Conservation (phyloP, 305 asterid species). For the Vinca major region DNA sequence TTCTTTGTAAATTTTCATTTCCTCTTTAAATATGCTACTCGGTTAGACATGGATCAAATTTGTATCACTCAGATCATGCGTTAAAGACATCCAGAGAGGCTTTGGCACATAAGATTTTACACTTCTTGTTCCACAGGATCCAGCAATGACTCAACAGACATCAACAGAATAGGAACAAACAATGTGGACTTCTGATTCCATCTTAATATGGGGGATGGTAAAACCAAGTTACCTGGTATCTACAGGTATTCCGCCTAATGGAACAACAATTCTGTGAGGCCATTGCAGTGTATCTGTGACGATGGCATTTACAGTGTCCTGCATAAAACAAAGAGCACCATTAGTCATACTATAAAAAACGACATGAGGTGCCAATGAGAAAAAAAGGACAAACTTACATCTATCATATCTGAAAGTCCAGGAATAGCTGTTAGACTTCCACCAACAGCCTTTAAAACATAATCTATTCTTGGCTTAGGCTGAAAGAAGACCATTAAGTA, state of each 20-base stretch:
- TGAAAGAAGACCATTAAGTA: constrained; percentile 21
- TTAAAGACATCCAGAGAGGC: not conserved
- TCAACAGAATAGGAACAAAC: not conserved
- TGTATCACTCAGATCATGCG: not conserved
- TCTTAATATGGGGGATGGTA: not conserved
- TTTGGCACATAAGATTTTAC: not conserved
- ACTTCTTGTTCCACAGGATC: not conserved
- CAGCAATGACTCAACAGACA: not conserved
- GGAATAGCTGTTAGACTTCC: constrained; percentile 98
- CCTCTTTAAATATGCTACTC: not conserved
- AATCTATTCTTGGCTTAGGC: constrained; percentile 94
- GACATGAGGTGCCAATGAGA: constrained; percentile 13
- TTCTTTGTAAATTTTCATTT: too few relatives aligned
- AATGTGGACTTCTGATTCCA: not conserved
- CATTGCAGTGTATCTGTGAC: constrained; percentile 90
- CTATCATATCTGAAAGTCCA: constrained; percentile 95
- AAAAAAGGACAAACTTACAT: constrained; percentile 44
- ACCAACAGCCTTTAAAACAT: constrained; percentile 88
- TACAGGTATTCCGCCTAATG: constrained; percentile 75
- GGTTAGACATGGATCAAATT: not conserved
- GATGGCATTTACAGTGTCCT: constrained; percentile 86
- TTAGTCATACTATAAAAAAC: constrained; percentile 6
- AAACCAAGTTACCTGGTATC: constrained; percentile 51
- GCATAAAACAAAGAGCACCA: constrained; percentile 18
- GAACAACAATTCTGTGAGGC: constrained; percentile 99